Conservation (phyloP, 192 early-diverging fungal genomes). For the Coemansia sp. region DNA sequence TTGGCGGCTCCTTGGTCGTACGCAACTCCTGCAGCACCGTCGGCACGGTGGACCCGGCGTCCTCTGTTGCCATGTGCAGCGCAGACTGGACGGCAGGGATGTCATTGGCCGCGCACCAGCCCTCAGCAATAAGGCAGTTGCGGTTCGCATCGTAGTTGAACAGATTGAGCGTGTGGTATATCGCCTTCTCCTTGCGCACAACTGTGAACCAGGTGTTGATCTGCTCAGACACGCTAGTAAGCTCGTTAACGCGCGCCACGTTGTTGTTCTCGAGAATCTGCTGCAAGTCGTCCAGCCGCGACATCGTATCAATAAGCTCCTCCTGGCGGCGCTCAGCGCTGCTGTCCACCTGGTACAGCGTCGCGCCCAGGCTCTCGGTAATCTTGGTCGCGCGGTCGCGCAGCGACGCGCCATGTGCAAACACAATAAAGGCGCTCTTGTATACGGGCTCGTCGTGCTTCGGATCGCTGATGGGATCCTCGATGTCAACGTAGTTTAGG, state of each 20-base stretch:
- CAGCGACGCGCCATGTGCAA: conserved; percentile 93
- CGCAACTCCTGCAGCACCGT: conserved; percentile 83
- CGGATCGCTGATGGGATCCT: conserved; percentile 91
- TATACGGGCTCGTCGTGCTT: conserved; percentile 81
- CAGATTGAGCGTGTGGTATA: conserved; percentile 94
- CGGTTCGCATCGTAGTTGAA: conserved; percentile 93
- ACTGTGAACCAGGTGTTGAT: conserved; percentile 86
- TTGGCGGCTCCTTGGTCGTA: conserved; percentile 89
- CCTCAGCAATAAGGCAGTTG: conserved; percentile 95
- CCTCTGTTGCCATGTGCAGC: conserved; percentile 80
- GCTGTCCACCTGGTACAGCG: conserved; percentile 86
- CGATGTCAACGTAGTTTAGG: conserved; percentile 95
- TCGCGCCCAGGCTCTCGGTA: conserved; percentile 92
- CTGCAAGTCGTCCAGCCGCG: conserved; percentile 83
- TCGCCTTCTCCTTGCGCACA: conserved; percentile 96
- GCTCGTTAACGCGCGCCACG: conserved; percentile 78
- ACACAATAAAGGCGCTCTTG: conserved; percentile 98
- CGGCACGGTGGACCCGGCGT: conserved; percentile 84
- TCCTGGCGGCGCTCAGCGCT: conserved; percentile 82
- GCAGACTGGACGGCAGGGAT: conserved; percentile 80
- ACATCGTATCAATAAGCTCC: conserved; percentile 73
- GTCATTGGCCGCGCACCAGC: conserved; percentile 92
- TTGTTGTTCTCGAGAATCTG: conserved; percentile 85
- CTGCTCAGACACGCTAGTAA: conserved; percentile 81
- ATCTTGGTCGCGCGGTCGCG: conserved; percentile 90